Evolutionary conservation across 371 early-diverging fungal genomes (phyloP).

Genomic region (Dinochytrium kinnereticum): DNA sequence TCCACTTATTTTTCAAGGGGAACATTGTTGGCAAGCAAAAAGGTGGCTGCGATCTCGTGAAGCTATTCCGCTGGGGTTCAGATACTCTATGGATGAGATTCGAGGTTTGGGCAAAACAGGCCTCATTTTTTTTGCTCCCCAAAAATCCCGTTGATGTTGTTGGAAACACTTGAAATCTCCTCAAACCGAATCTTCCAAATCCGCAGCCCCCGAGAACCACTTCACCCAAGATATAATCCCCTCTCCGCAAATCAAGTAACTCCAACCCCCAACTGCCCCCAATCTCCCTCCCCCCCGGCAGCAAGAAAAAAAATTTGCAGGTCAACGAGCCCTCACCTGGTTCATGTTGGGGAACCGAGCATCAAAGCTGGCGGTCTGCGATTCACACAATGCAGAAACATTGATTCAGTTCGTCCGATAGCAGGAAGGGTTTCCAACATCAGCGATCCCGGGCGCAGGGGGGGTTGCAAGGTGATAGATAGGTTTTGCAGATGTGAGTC

Average conservation of each 20-base stretch:
- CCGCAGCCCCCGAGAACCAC: not conserved
- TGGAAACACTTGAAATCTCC: not conserved
- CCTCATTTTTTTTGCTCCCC: not conserved
- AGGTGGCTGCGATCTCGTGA: too few relatives aligned
- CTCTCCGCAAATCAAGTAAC: not conserved
- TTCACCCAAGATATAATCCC: not conserved
- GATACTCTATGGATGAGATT: too few relatives aligned
- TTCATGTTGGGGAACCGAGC: constrained; percentile 93
- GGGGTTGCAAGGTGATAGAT: not conserved
- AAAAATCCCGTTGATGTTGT: not conserved
- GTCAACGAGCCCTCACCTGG: constrained; percentile 80
- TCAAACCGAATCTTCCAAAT: not conserved
- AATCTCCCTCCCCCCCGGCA: not conserved
- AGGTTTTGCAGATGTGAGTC: too few relatives aligned
- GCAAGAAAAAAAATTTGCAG: not conserved
- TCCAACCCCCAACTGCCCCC: not conserved
- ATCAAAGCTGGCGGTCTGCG: constrained; percentile 64
- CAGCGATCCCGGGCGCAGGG: not conserved
- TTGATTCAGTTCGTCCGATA: not conserved
- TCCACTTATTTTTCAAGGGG: too few relatives aligned
- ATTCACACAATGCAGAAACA: too few relatives aligned
- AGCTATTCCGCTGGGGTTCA: too few relatives aligned
- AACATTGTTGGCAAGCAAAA: too few relatives aligned
- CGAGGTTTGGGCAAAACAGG: not conserved
- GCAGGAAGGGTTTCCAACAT: not conserved